Percentiles rank a stretch among this genome's conserved stretches.
phyloP scores from a whole-genome alignment of 768 basidiomycete genomes.

The Lactifluus pinguis region DNA sequence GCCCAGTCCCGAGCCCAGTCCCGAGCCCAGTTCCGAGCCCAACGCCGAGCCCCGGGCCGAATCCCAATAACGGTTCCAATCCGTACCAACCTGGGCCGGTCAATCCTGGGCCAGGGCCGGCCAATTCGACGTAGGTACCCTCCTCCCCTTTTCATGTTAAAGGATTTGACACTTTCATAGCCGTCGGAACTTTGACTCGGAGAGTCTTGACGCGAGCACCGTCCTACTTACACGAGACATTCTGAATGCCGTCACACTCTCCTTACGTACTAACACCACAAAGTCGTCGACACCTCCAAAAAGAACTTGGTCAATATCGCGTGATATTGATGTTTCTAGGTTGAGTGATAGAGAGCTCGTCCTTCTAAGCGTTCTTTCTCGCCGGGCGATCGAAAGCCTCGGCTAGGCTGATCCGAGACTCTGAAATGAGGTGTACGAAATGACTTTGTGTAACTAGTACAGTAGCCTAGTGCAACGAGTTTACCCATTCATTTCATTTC shows the following conservation, averaged over 20 bases:
- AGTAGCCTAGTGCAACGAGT: no score
- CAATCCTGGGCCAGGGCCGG: no score
- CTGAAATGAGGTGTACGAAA: not conserved
- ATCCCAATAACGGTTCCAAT: no score
- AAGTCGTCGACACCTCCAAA: no score
- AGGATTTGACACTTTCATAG: not conserved
- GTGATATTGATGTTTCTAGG: not conserved
- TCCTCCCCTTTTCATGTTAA: not conserved
- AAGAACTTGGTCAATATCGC: not conserved
- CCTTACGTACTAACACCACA: no score
- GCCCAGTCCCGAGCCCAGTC: no score
- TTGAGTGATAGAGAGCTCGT: not conserved
- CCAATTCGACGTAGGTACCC: not conserved
- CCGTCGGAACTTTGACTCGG: not conserved
- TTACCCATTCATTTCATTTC: no score
- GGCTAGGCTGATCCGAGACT: not conserved
- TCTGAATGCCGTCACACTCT: no score
- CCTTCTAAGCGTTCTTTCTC: not conserved
- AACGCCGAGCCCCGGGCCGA: no score
- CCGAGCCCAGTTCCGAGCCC: no score
- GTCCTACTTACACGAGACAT: not conserved
- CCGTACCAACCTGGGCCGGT: no score
- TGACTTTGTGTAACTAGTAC: not conserved
- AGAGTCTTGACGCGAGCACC: not conserved
- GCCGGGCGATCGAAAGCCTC: not conserved